Evolutionary conservation across 331 rosid species (phyloP).

Genomic region (Telfairia occidentalis): DNA sequence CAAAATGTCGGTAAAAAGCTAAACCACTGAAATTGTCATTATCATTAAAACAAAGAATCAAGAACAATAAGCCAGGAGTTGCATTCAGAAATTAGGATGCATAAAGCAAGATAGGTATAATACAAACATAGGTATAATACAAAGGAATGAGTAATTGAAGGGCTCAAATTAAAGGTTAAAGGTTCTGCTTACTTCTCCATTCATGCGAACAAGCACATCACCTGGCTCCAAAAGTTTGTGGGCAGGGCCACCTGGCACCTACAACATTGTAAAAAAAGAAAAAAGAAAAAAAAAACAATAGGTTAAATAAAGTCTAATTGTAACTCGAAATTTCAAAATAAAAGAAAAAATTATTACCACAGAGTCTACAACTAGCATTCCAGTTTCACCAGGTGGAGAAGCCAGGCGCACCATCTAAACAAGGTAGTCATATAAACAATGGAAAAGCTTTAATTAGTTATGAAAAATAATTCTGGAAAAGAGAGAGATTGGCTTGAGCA

Average conservation of each 20-base stretch:
- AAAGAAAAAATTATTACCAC: slow-evolving; percentile 45
- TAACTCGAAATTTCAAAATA: background rate
- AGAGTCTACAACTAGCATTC: slow-evolving; percentile 95
- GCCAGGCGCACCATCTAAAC: slow-evolving; percentile 66
- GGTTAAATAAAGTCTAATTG: too few relatives aligned
- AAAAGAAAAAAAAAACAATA: too few relatives aligned
- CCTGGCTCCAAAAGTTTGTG: slow-evolving; percentile 82
- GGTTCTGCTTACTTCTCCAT: slow-evolving; percentile 66
- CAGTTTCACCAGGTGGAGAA: slow-evolving; percentile 74
- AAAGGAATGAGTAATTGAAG: background rate
- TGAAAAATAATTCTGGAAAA: slow-evolving; percentile 2
- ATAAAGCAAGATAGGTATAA: too few relatives aligned
- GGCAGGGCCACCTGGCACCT: slow-evolving; percentile 98
- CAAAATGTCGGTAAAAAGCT: background rate
- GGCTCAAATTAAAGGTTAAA: background rate
- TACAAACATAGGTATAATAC: background rate
- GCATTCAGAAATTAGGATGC: background rate
- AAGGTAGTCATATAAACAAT: slow-evolving; percentile 14
- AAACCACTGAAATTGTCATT: background rate
- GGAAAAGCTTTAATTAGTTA: slow-evolving; percentile 16
- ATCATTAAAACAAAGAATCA: background rate
- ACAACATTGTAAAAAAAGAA: too few relatives aligned
- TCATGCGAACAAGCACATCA: slow-evolving; percentile 82
- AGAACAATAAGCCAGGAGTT: too few relatives aligned
- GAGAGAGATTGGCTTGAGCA: background rate